A percentile compares a stretch with the other conserved stretches of the same genome.
Conservation (phyloP, 495 filamentous ascomycete species). For the Chaetomium tenue region DNA sequence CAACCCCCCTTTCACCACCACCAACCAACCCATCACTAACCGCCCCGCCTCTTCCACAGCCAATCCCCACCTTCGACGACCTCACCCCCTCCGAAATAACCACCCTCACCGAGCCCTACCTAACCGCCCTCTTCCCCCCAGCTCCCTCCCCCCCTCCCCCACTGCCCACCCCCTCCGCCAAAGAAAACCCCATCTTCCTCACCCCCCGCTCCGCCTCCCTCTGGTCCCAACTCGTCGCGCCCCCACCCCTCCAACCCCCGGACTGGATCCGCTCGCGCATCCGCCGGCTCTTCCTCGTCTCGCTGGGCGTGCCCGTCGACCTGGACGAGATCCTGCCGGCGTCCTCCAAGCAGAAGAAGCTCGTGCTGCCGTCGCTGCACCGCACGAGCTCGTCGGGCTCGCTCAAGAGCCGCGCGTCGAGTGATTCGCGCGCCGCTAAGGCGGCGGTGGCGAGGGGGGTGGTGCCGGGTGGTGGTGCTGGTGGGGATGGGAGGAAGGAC, state of each 20-base stretch:
- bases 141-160: constrained; percentile 53
- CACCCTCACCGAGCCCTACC: constrained; percentile 51
- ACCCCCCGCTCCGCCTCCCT: constrained; percentile 76
- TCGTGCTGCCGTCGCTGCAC: constrained; percentile 83
- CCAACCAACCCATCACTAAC: constrained; percentile 10
- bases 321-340: constrained; percentile 95
- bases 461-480: background rate
- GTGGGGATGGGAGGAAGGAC: background rate
- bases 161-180: constrained; percentile 39
- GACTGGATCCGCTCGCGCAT: constrained; percentile 98
- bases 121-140: constrained; percentile 57
- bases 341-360: constrained; percentile 89
- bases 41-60: constrained; percentile 40
- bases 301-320: constrained; percentile 91
- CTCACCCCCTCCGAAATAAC: constrained; percentile 53
- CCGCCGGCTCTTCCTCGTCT: constrained; percentile 92
- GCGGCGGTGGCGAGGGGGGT: constrained; percentile 46
- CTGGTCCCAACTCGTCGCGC: constrained; percentile 94
- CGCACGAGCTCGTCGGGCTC: constrained; percentile 55
- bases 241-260: constrained; percentile 89
- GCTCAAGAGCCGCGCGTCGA: constrained; percentile 36
- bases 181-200: constrained; percentile 61
- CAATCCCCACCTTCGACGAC: constrained; percentile 70
- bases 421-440: constrained; percentile 46
- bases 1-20: background rate